phyloP scores from a whole-genome alignment of 2,329 filamentous ascomycete genomes.

The Teratosphaeria pseudoeucalypti region DNA sequence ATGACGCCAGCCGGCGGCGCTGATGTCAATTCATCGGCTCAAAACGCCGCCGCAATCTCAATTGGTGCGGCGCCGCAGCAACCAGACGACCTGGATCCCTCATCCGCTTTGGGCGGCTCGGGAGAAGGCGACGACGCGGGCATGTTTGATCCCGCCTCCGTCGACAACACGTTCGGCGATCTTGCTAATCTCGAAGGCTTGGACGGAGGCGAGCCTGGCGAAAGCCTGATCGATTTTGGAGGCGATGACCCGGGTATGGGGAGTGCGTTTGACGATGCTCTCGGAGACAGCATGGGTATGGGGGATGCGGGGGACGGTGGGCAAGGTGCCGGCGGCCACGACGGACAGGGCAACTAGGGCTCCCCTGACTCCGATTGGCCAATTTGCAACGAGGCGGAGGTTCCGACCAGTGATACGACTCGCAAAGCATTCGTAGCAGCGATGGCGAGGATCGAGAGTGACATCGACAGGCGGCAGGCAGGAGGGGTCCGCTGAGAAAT shows the following conservation, averaged over 20 bases:
- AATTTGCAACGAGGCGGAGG: too few relatives aligned
- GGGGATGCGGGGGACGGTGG: background rate
- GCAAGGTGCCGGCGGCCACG: background rate
- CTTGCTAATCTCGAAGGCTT: conserved; percentile 43
- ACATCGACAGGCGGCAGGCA: too few relatives aligned
- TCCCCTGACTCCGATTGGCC: background rate
- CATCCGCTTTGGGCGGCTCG: background rate
- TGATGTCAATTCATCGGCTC: background rate
- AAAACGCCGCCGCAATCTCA: background rate
- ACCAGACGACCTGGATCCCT: background rate
- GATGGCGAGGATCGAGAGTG: too few relatives aligned
- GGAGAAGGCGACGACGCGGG: background rate
- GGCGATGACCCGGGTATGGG: background rate
- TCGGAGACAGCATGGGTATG: background rate
- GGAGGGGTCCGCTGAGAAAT: too few relatives aligned
- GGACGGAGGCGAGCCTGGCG: background rate
- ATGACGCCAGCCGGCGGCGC: background rate
- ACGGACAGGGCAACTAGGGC: background rate
- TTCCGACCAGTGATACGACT: too few relatives aligned
- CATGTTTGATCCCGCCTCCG: conserved; percentile 3
- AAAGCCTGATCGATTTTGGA: background rate
- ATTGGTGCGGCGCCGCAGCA: background rate
- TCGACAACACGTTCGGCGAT: conserved; percentile 19
- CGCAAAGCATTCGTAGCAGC: too few relatives aligned
- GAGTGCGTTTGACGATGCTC: conserved; percentile 1